A percentile compares a stretch with the other conserved stretches of the same genome.
phyloP scores from a whole-genome alignment of 2,329 filamentous ascomycete species.

The Fusarium drepaniforme region DNA sequence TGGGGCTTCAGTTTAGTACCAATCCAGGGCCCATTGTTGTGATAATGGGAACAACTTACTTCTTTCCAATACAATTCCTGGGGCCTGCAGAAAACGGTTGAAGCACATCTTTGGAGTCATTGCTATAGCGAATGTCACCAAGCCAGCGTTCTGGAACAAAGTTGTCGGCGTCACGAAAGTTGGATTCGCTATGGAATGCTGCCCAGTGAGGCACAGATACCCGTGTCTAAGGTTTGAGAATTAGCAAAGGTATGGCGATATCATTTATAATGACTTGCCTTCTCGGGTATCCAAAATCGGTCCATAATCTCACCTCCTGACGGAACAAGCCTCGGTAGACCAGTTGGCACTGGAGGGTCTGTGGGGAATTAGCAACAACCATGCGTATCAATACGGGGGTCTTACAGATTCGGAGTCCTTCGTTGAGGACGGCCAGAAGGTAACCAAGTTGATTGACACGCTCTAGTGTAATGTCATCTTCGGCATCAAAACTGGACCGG shows the following conservation, averaged over 20 bases:
- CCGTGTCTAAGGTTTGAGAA: neutral
- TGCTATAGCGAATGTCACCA: neutral
- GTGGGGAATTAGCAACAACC: neutral
- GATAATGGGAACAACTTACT: neutral
- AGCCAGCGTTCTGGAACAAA: conserved; percentile 23
- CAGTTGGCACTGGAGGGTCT: conserved; percentile 5
- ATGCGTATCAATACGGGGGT: neutral
- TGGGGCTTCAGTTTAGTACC: neutral
- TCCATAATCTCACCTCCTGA: neutral
- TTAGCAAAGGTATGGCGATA: neutral
- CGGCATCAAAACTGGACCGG: neutral
- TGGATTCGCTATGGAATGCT: conserved; percentile 6
- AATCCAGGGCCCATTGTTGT: rapidly evolving
- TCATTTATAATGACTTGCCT: neutral
- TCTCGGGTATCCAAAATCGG: neutral
- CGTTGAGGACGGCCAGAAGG: conserved; percentile 4
- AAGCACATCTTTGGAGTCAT: neutral
- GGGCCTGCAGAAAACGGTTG: conserved; percentile 21
- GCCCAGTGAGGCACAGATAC: conserved; percentile 13
- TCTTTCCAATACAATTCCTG: conserved; percentile 17
- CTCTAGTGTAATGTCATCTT: neutral
- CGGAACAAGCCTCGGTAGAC: conserved; percentile 4
- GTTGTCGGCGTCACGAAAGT: conserved; percentile 2
- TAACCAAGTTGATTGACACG: conserved; percentile 5
- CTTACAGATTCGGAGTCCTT: conserved; percentile 8